These are phyloP conservation scores for Macadamia integrifolia DNA, from an alignment of 164 flowering plant species.

Conservation along the genomic window DNA sequence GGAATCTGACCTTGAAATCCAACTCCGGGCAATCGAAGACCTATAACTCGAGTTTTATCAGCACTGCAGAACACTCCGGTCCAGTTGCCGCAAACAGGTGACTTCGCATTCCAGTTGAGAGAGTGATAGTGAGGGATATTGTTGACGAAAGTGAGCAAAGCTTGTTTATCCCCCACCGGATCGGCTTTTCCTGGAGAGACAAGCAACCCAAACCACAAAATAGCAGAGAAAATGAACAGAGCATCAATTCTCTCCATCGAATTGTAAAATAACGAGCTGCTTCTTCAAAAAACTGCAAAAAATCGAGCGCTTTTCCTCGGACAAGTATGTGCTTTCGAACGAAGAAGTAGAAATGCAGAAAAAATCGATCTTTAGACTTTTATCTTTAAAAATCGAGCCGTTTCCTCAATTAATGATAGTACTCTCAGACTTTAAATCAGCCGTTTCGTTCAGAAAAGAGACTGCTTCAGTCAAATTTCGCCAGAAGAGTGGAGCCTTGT, in stretches of 20 bases:
- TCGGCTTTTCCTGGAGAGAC: conserved; percentile 4
- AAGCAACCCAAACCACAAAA: conserved; percentile 5
- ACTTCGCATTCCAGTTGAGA: conserved; percentile 49
- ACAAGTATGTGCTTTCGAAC: background rate
- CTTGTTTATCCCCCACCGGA: conserved; percentile 53
- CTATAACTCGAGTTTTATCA: conserved; percentile 43
- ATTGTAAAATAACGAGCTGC: background rate
- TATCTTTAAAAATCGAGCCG: conserved; percentile 12
- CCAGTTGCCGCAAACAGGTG: conserved; percentile 26
- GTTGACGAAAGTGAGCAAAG: conserved; percentile 56
- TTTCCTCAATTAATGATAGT: background rate
- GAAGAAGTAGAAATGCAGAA: conserved; percentile 1
- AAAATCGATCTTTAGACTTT: background rate
- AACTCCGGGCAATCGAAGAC: conserved; percentile 52
- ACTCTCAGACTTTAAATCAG: background rate
- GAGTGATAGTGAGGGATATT: conserved; percentile 32
- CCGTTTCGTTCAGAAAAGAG: background rate
- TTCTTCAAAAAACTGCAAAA: background rate
- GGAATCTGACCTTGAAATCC: conserved; percentile 57
- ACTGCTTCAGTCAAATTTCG: background rate
- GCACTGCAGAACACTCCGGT: conserved; percentile 61
- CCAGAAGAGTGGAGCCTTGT: background rate
- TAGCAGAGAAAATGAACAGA: conserved; percentile 3
- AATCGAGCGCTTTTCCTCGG: background rate
- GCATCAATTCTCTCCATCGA: conserved; percentile 6